Evolutionary conservation across 345 rosid genomes (phyloP).

Genomic region (Bretschneidera sinensis): DNA sequence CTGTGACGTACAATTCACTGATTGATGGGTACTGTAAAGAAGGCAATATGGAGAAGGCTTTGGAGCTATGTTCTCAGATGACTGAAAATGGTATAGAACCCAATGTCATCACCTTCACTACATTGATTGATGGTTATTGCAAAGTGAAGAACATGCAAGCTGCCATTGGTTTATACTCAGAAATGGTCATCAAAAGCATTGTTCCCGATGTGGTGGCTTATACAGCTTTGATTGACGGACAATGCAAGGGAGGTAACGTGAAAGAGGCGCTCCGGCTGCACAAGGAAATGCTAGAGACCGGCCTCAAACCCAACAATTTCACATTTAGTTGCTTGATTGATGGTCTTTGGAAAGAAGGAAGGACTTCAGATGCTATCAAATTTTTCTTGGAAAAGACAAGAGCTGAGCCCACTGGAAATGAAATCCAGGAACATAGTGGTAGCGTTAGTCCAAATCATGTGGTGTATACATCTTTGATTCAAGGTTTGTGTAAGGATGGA

Average conservation of each 20-base stretch:
- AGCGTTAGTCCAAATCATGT: too few species aligned
- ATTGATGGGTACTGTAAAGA: conserved; percentile 47
- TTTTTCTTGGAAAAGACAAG: conserved; percentile 36
- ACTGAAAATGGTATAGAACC: conserved; percentile 41
- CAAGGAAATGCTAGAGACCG: conserved; percentile 47
- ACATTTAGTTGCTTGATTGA: conserved; percentile 54
- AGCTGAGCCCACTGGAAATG: not conserved
- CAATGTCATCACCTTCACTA: conserved; percentile 48
- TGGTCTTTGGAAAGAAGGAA: conserved; percentile 62
- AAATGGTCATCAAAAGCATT: conserved; percentile 59
- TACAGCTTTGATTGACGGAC: conserved; percentile 61
- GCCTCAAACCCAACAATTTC: conserved; percentile 47
- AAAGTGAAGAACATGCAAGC: conserved; percentile 48
- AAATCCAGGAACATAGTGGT: conserved; percentile 21
- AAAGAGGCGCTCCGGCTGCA: conserved; percentile 48
- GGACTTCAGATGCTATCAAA: conserved; percentile 33
- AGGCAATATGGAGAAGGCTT: conserved; percentile 45
- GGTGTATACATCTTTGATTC: too few species aligned
- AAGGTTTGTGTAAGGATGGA: conserved; percentile 58
- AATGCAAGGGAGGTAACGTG: conserved; percentile 49
- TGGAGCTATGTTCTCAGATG: conserved; percentile 60
- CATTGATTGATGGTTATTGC: conserved; percentile 60
- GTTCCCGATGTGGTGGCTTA: conserved; percentile 57
- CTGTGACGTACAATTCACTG: conserved; percentile 55
- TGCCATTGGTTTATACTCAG: conserved; percentile 49